phyloP scores from a whole-genome alignment of 257 asterid genomes.

The Dorcoceras hygrometricum region DNA sequence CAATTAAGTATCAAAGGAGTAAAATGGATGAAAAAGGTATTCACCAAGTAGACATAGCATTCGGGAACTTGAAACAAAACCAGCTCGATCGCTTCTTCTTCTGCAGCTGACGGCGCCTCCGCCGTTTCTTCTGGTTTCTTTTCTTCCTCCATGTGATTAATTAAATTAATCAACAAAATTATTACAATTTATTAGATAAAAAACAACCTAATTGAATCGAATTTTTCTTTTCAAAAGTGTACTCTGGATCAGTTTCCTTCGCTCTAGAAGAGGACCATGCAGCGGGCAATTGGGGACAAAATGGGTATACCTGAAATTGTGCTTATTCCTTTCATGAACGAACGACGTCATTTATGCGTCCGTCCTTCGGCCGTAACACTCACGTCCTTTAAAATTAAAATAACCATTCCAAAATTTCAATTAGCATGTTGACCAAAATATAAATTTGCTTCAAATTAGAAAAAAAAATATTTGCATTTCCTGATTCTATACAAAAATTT shows the following conservation, averaged over 20 bases:
- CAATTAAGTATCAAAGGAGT: background rate
- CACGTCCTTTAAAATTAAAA: too few relatives aligned
- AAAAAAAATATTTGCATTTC: too few relatives aligned
- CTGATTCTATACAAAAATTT: too few relatives aligned
- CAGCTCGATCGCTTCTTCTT: constrained; percentile 55
- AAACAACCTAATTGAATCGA: constrained; percentile 25
- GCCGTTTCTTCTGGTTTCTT: constrained; percentile 36
- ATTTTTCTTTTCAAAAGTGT: background rate
- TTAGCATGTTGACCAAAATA: too few relatives aligned
- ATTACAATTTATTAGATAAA: too few relatives aligned
- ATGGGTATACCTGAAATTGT: background rate
- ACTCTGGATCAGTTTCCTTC: background rate
- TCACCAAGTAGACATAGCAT: constrained; percentile 89
- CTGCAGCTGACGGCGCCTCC: constrained; percentile 4
- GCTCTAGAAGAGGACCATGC: background rate
- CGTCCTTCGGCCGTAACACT: too few relatives aligned
- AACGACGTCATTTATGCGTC: too few relatives aligned
- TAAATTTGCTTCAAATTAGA: too few relatives aligned
- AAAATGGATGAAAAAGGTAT: constrained; percentile 7
- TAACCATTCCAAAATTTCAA: too few relatives aligned
- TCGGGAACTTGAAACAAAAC: constrained; percentile 80
- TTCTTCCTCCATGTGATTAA: constrained; percentile 48
- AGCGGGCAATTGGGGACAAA: constrained; percentile 1
- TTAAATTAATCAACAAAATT: constrained; percentile 5
- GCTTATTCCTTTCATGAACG: too few relatives aligned